These are phyloP conservation scores for Boletellus sp. DNA, from an alignment of 768 basidiomycete genomes.

Conservation along the genomic window DNA sequence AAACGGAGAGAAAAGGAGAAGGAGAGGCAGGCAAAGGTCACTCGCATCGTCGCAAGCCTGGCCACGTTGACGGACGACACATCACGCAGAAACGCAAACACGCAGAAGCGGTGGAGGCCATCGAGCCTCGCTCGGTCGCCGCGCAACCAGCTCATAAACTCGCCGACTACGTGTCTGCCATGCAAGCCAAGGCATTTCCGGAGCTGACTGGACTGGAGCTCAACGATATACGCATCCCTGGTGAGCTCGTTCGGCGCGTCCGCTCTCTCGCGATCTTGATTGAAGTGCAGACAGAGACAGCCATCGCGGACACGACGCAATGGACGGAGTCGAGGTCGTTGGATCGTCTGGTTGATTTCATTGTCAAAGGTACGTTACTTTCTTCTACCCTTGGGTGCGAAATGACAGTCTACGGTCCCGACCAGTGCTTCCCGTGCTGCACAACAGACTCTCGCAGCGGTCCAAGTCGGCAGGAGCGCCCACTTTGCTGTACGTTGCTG, in stretches of 20 bases:
- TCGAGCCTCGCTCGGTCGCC: constrained; percentile 46
- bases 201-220: constrained; percentile 76
- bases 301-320: constrained; percentile 70
- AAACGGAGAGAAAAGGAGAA: constrained; percentile 73
- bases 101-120: constrained; percentile 40
- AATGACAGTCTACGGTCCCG: background rate
- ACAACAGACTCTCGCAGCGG: constrained; percentile 66
- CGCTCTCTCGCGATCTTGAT: constrained; percentile 35
- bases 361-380: constrained; percentile 58
- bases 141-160: constrained; percentile 54
- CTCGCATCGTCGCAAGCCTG: constrained; percentile 11
- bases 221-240: constrained; percentile 71
- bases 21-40: constrained; percentile 67
- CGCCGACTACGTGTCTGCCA: constrained; percentile 57
- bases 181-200: constrained; percentile 68
- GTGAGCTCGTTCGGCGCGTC: constrained; percentile 40
- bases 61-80: constrained; percentile 6
- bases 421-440: constrained; percentile 63
- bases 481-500: constrained; percentile 77
- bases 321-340: constrained; percentile 73
- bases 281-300: constrained; percentile 59
- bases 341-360: constrained; percentile 71
- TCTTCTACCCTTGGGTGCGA: background rate
- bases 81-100: constrained; percentile 58
- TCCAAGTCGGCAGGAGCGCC: constrained; percentile 82